These are phyloP conservation scores for Aspergillus flavus DNA, from an alignment of 2,329 filamentous ascomycete species.

Conservation along the genomic window DNA sequence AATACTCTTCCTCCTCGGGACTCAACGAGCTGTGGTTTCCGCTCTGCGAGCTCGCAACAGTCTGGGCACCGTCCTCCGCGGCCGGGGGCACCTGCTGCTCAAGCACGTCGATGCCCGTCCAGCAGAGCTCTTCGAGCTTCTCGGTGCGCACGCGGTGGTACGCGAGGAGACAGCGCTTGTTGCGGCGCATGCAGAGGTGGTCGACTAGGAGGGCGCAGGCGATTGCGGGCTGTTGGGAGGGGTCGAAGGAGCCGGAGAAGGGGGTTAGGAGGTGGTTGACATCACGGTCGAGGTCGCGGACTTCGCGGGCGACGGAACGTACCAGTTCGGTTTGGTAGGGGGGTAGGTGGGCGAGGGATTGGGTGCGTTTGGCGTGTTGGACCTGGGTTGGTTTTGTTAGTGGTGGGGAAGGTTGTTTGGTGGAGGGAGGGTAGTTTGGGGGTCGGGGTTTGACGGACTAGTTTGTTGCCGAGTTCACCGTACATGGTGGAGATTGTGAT, in stretches of 20 bases:
- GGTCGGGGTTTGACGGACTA: slow-evolving; percentile 56
- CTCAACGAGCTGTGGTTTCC: slow-evolving; percentile 72
- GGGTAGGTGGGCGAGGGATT: slow-evolving; percentile 81
- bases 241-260: slow-evolving; percentile 84
- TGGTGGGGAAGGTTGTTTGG: neutral
- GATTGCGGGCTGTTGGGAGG: slow-evolving; percentile 75
- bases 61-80: slow-evolving; percentile 37
- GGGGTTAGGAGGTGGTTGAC: slow-evolving; percentile 76
- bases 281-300: slow-evolving; percentile 89
- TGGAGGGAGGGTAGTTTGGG: neutral
- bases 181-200: slow-evolving; percentile 90
- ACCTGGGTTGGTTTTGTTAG: slow-evolving; percentile 54
- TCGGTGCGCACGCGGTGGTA: slow-evolving; percentile 91
- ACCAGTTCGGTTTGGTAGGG: slow-evolving; percentile 92
- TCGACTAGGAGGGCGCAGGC: slow-evolving; percentile 90
- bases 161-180: slow-evolving; percentile 92
- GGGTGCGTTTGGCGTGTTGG: slow-evolving; percentile 92
- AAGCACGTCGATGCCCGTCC: slow-evolving; percentile 82
- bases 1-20: slow-evolving; percentile 95
- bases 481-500: slow-evolving; percentile 63
- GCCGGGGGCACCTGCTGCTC: slow-evolving; percentile 64
- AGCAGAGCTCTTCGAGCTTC: slow-evolving; percentile 90
- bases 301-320: slow-evolving; percentile 83
- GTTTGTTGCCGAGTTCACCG: slow-evolving; percentile 81
- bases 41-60: slow-evolving; percentile 49